Base-by-base conservation (phyloP, 805 yeast species). In the Naumovozyma dairenensis region DNA sequence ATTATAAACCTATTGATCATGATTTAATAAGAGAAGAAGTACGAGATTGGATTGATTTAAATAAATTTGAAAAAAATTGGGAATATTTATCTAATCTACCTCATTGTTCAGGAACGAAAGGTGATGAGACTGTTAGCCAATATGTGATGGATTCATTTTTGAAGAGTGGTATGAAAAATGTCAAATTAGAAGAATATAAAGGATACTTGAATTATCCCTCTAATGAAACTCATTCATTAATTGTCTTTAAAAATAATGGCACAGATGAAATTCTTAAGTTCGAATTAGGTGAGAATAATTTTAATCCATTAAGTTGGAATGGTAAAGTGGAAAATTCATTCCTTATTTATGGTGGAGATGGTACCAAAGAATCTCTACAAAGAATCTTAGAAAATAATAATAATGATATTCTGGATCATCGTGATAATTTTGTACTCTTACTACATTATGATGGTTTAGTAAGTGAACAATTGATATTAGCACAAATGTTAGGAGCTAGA, bases 71-170 rank as follows among this genome's bases (percentile, higher is more conserved):
- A 46, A 77, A 71, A 28, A 72, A 77, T 40, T 48, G 80, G 36
- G 79, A 80, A 45, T 82, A 81, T 47, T 50, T 85, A 22, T 74
- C 85, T 10, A 69, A 79, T 4, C 71, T 84, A 71, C 82, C 94
- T 2, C 96, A 84, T 52, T 54, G 76, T 35, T 75, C 95, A 0
- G 96, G 96, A 3, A 78, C 96, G 2, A 71, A 72, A n/a, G 96
- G 94, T 16, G 95, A 84, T 52, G 54, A 73, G 36, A 65, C 83
- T 0, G 57, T 84, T 21, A 77, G 83, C 2, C 62, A 69, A 36
- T 84, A 78, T 51, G 64, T 86, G n/a, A 66, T 72, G 40, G 66
- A 69, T 9, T 67, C 67, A 33, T 72, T 81, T 57, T 48, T 57
- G 18, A 67, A 72, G 31, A 70, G 72, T 37, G 80, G 81, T 24